Percentiles rank a stretch among this genome's conserved stretches.
phyloP scores from a whole-genome alignment of 495 filamentous ascomycete species.

The Pseudoneurospora amorphoporcata region DNA sequence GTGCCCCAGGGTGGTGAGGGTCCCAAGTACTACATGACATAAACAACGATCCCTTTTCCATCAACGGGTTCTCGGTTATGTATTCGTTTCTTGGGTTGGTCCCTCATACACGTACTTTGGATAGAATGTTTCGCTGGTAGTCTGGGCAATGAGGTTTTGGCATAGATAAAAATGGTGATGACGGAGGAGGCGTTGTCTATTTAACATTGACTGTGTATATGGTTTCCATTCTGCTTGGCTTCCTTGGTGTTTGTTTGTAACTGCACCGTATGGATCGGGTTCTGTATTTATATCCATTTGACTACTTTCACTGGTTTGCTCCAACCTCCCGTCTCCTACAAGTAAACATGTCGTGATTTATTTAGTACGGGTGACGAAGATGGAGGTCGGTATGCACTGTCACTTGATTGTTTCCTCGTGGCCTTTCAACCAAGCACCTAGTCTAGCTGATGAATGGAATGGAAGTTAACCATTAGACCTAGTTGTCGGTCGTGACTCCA shows the following conservation, averaged over 20 bases:
- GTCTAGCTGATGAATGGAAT: no score
- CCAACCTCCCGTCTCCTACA: no score
- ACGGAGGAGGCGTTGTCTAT: neutral
- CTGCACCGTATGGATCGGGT: neutral
- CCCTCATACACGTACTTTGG: neutral
- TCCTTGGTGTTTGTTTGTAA: neutral
- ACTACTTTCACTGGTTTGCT: neutral
- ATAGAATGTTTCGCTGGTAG: neutral
- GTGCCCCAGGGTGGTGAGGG: slow-evolving; percentile 94
- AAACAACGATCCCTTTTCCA: neutral
- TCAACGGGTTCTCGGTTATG: neutral
- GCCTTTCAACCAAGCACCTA: no score
- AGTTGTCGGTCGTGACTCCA: no score
- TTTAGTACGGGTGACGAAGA: no score
- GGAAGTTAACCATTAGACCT: no score
- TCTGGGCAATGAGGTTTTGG: neutral
- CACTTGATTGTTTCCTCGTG: neutral
- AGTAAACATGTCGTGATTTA: no score
- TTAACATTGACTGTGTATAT: neutral
- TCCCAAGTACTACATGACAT: slow-evolving; percentile 94
- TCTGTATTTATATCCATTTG: neutral
- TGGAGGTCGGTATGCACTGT: neutral
- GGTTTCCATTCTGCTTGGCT: neutral
- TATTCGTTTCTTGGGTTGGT: neutral
- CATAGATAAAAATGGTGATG: neutral